phyloP scores from a whole-genome alignment of 2,329 filamentous ascomycete species.

The Annulohypoxylon truncatum region DNA sequence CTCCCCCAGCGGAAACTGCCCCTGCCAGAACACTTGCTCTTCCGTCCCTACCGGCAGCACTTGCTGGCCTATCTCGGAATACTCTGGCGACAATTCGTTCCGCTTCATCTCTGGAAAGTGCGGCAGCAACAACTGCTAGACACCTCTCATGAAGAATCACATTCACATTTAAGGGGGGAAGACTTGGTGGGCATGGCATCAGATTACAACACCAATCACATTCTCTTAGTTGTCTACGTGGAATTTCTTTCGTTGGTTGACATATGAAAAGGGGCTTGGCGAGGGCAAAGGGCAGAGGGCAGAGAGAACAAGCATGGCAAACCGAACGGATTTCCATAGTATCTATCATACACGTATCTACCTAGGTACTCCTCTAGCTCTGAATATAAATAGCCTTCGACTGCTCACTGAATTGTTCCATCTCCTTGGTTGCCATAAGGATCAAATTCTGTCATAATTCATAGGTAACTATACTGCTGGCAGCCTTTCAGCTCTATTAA shows the following conservation, averaged over 20 bases:
- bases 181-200: not conserved
- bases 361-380: not conserved
- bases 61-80: conserved; percentile 5
- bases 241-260: not conserved
- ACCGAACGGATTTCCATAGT: no score
- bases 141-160: not conserved
- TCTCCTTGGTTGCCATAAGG: no score
- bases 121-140: not conserved
- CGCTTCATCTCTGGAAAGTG: conserved; percentile 2
- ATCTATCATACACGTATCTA: no score
- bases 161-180: not conserved
- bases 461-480: no score
- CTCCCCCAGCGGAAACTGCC: conserved; percentile 1
- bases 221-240: not conserved
- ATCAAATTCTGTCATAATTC: no score
- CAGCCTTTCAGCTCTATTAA: no score
- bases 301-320: not conserved
- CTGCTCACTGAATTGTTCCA: no score
- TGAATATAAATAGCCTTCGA: no score
- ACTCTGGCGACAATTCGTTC: not conserved
- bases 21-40: conserved; percentile 1
- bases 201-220: not conserved
- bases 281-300: no score
- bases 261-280: not conserved
- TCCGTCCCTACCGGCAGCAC: not conserved